Evolutionary conservation across 345 rosid genomes (phyloP), one percentile per base, ranked within the genome.

Genomic region (Anacardium occidentale): DNA sequence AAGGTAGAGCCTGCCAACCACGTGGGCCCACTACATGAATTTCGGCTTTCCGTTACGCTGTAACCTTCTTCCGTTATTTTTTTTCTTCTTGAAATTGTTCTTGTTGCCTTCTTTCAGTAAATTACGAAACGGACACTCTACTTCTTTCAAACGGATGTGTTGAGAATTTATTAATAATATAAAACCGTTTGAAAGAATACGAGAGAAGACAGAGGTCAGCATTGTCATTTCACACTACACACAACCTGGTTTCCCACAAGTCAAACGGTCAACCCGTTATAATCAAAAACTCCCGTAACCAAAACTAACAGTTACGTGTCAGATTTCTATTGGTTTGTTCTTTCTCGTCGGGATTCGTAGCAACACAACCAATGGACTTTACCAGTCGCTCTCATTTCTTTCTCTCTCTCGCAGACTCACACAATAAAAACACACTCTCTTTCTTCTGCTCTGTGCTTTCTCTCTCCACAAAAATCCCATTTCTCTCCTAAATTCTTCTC

Each of bases 291-390:
- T 17, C 72, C 72, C 32, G 32, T 29, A 1, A 1, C 76, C 1
- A 11, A 58, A 45, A 24, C 56, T n/a, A n/a, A n/a, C n/a, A n/a
- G n/a, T 13, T 64, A 91, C 94, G 96, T 91, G 98, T 68, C 85
- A 0, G 0, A 0, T 0, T 34, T 0, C 29, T 0, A 86, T 64
- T 89, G 80, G 96, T 20, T 5, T 2, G 15, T 74, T 79, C 61
- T 6, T 26, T 21, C 58, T 81, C 84, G 84, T 83, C 83, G 80
- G 89, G 84, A 79, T 85, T 78, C 85, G 76, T 66, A 81, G 81
- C 82, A 71, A 64, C 81, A 68, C 74, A 68, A 50, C 84, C 86
- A 85, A 82, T 85, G 72, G 84, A 67, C 61, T 61, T 56, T 42
- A 52, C 84, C 76, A 82, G 86, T 87, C 93, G 29, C 80, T 80